Evolutionary conservation across 2,329 filamentous ascomycete species (phyloP).

Genomic region (Davidsoniella australis): DNA sequence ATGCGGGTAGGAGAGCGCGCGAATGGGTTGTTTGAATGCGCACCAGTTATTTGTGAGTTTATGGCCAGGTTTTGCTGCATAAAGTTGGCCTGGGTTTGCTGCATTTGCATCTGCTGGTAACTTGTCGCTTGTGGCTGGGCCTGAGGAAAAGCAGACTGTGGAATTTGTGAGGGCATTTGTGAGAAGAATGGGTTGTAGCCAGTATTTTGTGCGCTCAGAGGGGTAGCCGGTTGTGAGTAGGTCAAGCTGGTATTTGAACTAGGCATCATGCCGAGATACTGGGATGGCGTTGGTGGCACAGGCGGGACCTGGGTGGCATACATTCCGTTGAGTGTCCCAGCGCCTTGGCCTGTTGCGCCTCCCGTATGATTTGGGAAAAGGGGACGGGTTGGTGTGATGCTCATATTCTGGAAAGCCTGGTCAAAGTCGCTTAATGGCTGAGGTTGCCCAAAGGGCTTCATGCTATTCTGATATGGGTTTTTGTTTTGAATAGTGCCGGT

Average conservation of each 20-base stretch:
- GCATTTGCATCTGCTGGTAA: slow-evolving; percentile 17
- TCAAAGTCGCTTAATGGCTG: slow-evolving; percentile 31
- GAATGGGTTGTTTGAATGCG: slow-evolving; percentile 30
- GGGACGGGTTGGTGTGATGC: slow-evolving; percentile 40
- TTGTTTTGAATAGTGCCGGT: slow-evolving; percentile 43
- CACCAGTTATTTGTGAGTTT: slow-evolving; percentile 23
- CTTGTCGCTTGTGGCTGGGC: slow-evolving; percentile 14
- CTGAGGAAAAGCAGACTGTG: background rate
- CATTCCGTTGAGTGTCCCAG: slow-evolving; percentile 9
- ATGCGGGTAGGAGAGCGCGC: slow-evolving; percentile 32
- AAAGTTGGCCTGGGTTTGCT: slow-evolving; percentile 18
- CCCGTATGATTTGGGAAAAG: slow-evolving; percentile 65
- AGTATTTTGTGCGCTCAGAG: slow-evolving; percentile 9
- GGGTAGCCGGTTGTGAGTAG: slow-evolving; percentile 8
- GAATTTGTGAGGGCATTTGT: background rate
- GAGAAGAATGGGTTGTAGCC: slow-evolving; percentile 10
- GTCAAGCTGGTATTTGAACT: slow-evolving; percentile 12
- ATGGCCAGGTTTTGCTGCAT: slow-evolving; percentile 22
- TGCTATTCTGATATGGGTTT: slow-evolving; percentile 37
- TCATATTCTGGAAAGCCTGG: slow-evolving; percentile 59
- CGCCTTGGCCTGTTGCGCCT: slow-evolving; percentile 30
- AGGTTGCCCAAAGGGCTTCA: slow-evolving; percentile 53
- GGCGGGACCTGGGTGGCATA: slow-evolving; percentile 39
- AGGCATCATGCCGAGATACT: slow-evolving; percentile 20
- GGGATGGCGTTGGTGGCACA: slow-evolving; percentile 45